Base-by-base conservation (phyloP, 2,329 filamentous ascomycete species). In the Cladorrhinum sp. region DNA sequence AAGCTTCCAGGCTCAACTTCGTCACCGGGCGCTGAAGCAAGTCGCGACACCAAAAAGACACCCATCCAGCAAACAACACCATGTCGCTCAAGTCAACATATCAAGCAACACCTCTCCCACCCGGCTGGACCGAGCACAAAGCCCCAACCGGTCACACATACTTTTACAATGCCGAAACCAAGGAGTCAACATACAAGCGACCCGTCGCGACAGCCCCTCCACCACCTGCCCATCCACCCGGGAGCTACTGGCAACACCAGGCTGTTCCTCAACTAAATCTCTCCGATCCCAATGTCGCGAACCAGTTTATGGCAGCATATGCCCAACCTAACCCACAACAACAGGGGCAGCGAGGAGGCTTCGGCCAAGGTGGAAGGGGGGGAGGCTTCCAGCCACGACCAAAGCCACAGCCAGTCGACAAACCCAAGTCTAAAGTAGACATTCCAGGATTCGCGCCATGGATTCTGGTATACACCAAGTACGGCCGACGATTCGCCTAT, bases 71-170 rank as follows among this genome's bases (percentile, higher is more conserved):
- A 18, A 46, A 4, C 20, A 23, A 18, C 53, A 23, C 56, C 9
- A 92, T 92, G 89, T 79, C 54, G 33, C 54, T 94, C 54, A 92
- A 87, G 71, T 91, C 89, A 20, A 93, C 90, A n/a, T 86, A 93
- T 74, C 86, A 84, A 62, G 81, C 86, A 21, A 80, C 84, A 51
- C 85, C 90, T 36, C 80, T 97, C 0, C 88, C 87, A 26, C 81
- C 87, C 49, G 92, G 91, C 65, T 97, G 93, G 93, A 91, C 90
- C n/a, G 91, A 96, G 74, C 92, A 97, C 77, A 93, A 88, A 75
- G 92, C 93, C 57, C 93, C 92, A 5, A 88, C 89, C 55, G 92
- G 92, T 3, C 92, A 96, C 74, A 82, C 82, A 26, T 97, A 96
- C 77, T 97, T 93, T 76, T 95, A 96, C 78, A 89, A 96, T 76